Evolutionary conservation across 805 yeast genomes (phyloP).

Genomic region (Cyberlindnera bimundalis): DNA sequence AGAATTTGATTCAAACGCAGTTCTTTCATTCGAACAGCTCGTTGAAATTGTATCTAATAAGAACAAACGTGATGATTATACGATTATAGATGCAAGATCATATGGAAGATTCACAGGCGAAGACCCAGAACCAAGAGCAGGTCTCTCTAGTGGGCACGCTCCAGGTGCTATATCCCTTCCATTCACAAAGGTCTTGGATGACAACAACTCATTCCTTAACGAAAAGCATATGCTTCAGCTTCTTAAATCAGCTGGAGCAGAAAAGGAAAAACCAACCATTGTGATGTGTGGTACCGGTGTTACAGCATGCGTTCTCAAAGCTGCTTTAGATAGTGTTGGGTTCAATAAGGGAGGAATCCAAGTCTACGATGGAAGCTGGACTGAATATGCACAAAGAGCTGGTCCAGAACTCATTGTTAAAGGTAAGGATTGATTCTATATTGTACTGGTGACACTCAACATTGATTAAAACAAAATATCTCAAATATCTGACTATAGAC

Average conservation of each 20-base stretch:
- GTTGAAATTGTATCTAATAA: slow-evolving; percentile 50
- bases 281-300: slow-evolving; percentile 97
- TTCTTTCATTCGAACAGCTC: slow-evolving; percentile 65
- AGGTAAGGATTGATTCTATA: slow-evolving; percentile 21
- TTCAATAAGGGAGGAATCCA: slow-evolving; percentile 42
- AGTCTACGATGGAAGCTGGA: slow-evolving; percentile 87
- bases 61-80: slow-evolving; percentile 41
- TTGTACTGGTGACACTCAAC: slow-evolving; percentile 6
- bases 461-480: too few species aligned
- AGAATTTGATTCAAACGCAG: slow-evolving; percentile 43
- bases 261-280: slow-evolving; percentile 60
- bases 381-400: slow-evolving; percentile 82
- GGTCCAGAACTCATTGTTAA: slow-evolving; percentile 51
- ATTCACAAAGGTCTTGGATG: slow-evolving; percentile 56
- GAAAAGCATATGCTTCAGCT: slow-evolving; percentile 43
- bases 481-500: neutral
- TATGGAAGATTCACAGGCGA: slow-evolving; percentile 70
- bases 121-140: slow-evolving; percentile 87
- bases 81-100: slow-evolving; percentile 81
- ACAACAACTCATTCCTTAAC: slow-evolving; percentile 44
- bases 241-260: slow-evolving; percentile 38
- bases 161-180: slow-evolving; percentile 81
- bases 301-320: slow-evolving; percentile 82
- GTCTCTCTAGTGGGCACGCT: slow-evolving; percentile 84
- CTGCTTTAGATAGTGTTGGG: slow-evolving; percentile 63